Evolutionary conservation across 129 eudicot genomes (phyloP).

Genomic region (Kitagawia praeruptora): DNA sequence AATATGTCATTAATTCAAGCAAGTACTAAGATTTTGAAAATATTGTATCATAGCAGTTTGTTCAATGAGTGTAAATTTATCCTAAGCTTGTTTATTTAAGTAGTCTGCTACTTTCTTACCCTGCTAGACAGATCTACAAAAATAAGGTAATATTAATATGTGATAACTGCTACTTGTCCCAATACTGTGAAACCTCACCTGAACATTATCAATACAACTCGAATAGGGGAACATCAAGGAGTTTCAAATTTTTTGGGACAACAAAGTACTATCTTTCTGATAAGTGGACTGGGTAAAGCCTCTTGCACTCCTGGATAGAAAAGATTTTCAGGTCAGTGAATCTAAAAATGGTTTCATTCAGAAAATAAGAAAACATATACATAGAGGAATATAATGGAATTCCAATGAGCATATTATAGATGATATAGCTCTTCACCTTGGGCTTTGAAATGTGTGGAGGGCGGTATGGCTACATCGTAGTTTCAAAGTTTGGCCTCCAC

Average conservation of each 20-base stretch:
- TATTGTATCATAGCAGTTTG: background rate
- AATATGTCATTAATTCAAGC: background rate
- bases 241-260: constrained; percentile 81
- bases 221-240: constrained; percentile 60
- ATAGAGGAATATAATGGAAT: too few relatives aligned
- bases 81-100: background rate
- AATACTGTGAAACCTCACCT: constrained; percentile 21
- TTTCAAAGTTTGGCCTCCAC: too few relatives aligned
- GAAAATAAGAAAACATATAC: constrained; percentile 4
- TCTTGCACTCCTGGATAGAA: constrained; percentile 71
- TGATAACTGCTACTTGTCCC: background rate
- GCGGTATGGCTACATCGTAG: too few relatives aligned
- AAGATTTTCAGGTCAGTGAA: constrained; percentile 12
- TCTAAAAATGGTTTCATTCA: constrained; percentile 1
- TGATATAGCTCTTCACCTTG: too few relatives aligned
- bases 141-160: background rate
- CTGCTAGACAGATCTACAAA: background rate
- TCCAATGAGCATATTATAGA: too few relatives aligned
- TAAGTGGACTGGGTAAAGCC: constrained; percentile 72
- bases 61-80: background rate
- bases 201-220: constrained; percentile 67
- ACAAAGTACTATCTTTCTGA: constrained; percentile 93
- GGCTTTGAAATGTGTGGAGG: too few relatives aligned
- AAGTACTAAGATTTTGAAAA: background rate
- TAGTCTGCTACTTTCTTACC: background rate